Percentiles rank a stretch among this genome's conserved stretches.
Evolutionary conservation across 192 early-diverging fungal genomes (phyloP).

Genomic region (Linnemannia exigua): DNA sequence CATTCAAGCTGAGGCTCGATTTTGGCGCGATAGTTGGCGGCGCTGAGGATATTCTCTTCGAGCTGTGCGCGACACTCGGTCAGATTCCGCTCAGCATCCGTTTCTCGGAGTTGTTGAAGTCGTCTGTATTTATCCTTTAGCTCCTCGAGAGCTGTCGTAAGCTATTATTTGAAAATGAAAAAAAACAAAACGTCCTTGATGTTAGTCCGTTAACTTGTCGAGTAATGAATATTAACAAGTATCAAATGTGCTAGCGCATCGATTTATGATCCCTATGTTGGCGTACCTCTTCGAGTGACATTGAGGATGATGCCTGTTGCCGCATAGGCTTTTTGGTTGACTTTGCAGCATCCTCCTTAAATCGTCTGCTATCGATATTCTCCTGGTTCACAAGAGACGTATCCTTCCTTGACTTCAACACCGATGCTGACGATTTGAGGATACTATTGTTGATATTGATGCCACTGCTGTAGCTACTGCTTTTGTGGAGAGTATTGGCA

Average conservation of each 20-base stretch:
- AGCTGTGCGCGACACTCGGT: conserved; percentile 34
- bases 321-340: not conserved
- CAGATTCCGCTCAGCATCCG: conserved; percentile 42
- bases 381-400: conserved; percentile 8
- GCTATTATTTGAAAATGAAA: not conserved
- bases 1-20: conserved; percentile 47
- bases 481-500: conserved; percentile 1
- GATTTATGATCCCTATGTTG: too few species aligned
- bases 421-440: not conserved
- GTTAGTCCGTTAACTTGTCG: not conserved
- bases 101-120: conserved; percentile 40
- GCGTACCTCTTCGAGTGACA: conserved; percentile 30
- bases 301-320: not conserved
- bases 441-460: not conserved
- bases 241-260: too few species aligned
- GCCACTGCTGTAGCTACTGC: not conserved
- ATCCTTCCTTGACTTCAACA: conserved; percentile 7
- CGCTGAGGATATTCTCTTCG: conserved; percentile 40
- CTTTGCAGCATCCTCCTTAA: conserved; percentile 6
- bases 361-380: not conserved
- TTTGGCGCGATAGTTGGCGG: conserved; percentile 42
- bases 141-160: conserved; percentile 27
- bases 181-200: not conserved
- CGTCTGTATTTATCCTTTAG: conserved; percentile 37
- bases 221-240: not conserved